Percentiles rank a stretch among this genome's conserved stretches.
phyloP scores from a whole-genome alignment of 177 flowering plant species.

The Telopea speciosissima region DNA sequence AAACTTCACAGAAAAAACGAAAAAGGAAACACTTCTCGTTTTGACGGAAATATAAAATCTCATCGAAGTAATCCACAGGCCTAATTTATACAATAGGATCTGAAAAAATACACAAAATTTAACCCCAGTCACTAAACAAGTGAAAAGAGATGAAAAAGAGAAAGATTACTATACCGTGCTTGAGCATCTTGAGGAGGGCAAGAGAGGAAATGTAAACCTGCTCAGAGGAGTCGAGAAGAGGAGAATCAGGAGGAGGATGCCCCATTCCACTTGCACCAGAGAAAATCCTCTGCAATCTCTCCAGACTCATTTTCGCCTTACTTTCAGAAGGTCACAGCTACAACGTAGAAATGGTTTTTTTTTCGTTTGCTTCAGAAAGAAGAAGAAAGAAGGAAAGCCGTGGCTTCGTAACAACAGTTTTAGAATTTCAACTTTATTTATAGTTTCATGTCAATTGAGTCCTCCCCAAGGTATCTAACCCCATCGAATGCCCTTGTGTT shows the following conservation, averaged over 20 bases:
- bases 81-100: not conserved
- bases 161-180: conserved; percentile 56
- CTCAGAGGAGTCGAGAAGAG: conserved; percentile 85
- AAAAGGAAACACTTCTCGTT: no score
- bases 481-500: no score
- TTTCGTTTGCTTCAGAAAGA: no score
- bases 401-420: no score
- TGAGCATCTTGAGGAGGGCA: conserved; percentile 57
- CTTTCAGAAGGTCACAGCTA: no score
- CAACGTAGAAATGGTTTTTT: no score
- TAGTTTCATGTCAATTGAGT: no score
- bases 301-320: conserved; percentile 33
- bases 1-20: no score
- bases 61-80: not conserved
- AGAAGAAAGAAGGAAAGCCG: no score
- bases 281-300: conserved; percentile 80
- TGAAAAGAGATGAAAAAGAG: not conserved
- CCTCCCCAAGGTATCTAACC: no score
- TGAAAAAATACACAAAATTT: not conserved
- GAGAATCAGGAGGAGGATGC: conserved; percentile 88
- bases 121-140: not conserved
- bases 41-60: not conserved
- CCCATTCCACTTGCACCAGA: conserved; percentile 86
- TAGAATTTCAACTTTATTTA: no score
- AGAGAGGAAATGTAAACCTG: conserved; percentile 88